Base-by-base conservation (phyloP, 306 rosid species). In the Lathyrus tuberosus region DNA sequence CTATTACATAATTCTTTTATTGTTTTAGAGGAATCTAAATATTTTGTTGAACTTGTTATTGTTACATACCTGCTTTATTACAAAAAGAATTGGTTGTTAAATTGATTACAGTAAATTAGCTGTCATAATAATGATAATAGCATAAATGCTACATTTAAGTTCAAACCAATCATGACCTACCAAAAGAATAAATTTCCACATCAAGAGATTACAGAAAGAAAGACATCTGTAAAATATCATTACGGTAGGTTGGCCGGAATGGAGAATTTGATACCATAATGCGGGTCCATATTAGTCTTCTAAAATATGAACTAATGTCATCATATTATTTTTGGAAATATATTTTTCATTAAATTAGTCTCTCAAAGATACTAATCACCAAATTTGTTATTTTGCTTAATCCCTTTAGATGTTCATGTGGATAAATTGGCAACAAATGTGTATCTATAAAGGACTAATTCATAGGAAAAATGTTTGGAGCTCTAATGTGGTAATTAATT, bases 241-340 rank as follows among this genome's bases (percentile, higher is more conserved):
- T 64, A 56, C 22, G 61, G 72, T 38, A 26, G 59, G 49, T 76
- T 51, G 18, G 13, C 15, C 35, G 13, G 73, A 56, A 64, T 54
- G 40, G 73, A 53, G 57, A 73, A 73, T 49, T 61, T 72, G 26
- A 60, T 63, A 73, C 62, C 47, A 67, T 48, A 48, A 6, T 48
- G 30, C 62, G 17, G 24, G 53, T 47, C 73, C 62, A 43, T 30
- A 60, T 56, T 26, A 13, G 38, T 56, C 38, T 56, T 26, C 4
- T 24, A 24, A 5, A 26, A 56, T 4, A 12, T 46, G 20, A n/a
- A 7, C 10, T 15, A n/a, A 15, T 47, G 18, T 47, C 17, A n/a
- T n/a, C 20, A 6, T 47, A 15, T n/a, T n/a, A 47, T 8, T 18
- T 18, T 2, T 54, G 10, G n/a, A 54, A 24, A 54, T 13, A 11